phyloP scores from a whole-genome alignment of 2,329 filamentous ascomycete genomes.

The Diaporthe citrichinensis region DNA sequence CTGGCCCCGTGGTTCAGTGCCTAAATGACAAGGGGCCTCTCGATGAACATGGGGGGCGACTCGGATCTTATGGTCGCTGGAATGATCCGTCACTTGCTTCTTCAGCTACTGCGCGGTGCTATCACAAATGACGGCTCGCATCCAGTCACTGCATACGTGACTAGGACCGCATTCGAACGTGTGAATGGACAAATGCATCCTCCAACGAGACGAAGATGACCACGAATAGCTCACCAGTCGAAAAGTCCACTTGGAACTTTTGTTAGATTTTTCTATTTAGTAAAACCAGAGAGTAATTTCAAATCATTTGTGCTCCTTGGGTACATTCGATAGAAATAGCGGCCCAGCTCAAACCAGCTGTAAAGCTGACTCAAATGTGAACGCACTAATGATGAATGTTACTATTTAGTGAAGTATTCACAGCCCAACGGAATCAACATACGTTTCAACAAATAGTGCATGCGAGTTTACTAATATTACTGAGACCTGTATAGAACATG shows the following conservation, averaged over 20 bases:
- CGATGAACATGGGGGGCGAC: background rate
- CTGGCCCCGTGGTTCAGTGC: background rate
- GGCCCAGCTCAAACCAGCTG: no score
- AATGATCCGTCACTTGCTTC: slow-evolving; percentile 7
- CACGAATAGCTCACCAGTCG: background rate
- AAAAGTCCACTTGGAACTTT: background rate
- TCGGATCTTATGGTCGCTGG: background rate
- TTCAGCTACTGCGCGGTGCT: background rate
- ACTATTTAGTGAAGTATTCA: background rate
- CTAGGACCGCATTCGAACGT: background rate
- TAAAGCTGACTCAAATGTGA: background rate
- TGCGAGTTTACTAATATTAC: background rate
- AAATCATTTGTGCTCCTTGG: background rate
- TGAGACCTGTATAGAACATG: background rate
- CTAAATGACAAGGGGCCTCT: background rate
- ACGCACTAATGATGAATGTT: no score
- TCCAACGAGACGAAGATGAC: background rate
- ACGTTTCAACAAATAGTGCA: background rate
- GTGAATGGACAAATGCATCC: background rate
- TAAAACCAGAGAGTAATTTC: background rate
- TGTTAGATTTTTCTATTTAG: background rate
- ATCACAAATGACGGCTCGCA: slow-evolving; percentile 25
- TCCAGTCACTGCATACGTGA: slow-evolving; percentile 11
- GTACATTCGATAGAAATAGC: no score
- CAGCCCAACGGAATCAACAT: background rate